These are phyloP conservation scores for Thalia dealbata DNA, from an alignment of 176 grass and related monocot genomes.

Conservation along the genomic window DNA sequence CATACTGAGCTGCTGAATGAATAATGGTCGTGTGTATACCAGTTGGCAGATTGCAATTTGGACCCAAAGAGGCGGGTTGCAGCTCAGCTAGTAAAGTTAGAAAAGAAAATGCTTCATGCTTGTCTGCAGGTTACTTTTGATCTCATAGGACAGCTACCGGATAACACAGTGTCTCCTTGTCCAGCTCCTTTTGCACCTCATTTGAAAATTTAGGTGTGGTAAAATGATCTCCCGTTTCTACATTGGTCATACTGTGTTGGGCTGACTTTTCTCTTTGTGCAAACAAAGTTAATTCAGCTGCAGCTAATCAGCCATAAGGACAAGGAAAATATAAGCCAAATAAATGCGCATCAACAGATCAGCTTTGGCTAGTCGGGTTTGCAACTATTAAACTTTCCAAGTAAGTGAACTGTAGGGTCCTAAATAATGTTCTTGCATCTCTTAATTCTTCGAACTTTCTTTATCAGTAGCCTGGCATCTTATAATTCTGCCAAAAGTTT, in stretches of 20 bases:
- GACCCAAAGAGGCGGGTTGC: constrained; percentile 87
- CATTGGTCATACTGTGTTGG: not conserved
- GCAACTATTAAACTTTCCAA: not conserved
- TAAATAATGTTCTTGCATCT: too few relatives aligned
- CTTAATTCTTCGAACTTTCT: too few relatives aligned
- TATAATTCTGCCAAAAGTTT: too few relatives aligned
- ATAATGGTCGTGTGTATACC: constrained; percentile 11
- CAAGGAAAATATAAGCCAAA: not conserved
- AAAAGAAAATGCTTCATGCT: constrained; percentile 91
- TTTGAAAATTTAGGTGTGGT: constrained; percentile 60
- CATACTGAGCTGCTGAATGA: constrained; percentile 17
- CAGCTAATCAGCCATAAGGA: not conserved
- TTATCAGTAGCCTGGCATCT: too few relatives aligned
- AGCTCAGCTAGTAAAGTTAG: constrained; percentile 67
- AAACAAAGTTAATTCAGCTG: not conserved
- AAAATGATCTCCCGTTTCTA: not conserved
- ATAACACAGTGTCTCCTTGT: constrained; percentile 70
- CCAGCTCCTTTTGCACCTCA: constrained; percentile 72
- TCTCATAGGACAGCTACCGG: constrained; percentile 71
- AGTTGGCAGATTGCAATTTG: constrained; percentile 73
- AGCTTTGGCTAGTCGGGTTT: not conserved
- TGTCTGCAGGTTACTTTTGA: constrained; percentile 61
- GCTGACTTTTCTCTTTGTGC: not conserved
- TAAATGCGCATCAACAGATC: not conserved
- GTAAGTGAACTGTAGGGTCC: not conserved